Conservation (phyloP, 345 rosid genomes). For the Aquilaria yunnanensis region DNA sequence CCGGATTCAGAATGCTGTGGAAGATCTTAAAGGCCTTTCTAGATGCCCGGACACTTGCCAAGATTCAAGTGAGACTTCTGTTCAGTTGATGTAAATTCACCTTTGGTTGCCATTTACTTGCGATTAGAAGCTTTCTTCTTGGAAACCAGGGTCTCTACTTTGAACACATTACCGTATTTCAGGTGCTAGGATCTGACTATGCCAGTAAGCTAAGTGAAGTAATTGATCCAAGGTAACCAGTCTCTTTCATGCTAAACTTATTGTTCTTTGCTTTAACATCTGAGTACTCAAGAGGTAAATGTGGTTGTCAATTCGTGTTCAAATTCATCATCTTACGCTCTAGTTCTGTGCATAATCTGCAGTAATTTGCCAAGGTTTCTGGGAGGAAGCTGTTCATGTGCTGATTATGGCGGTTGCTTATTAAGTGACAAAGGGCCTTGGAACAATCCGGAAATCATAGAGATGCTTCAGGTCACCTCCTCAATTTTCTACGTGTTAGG, state of each 20-base stretch:
- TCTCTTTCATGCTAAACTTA: background rate
- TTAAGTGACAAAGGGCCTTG: slow-evolving; percentile 63
- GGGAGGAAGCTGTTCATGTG: slow-evolving; percentile 57
- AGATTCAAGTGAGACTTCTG: slow-evolving; percentile 35
- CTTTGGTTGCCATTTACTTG: background rate
- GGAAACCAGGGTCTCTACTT: background rate
- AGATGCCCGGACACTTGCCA: slow-evolving; percentile 45
- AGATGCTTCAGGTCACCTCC: slow-evolving; percentile 42
- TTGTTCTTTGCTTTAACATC: background rate
- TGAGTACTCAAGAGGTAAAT: background rate
- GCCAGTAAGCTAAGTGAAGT: slow-evolving; percentile 31
- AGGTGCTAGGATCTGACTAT: slow-evolving; percentile 51
- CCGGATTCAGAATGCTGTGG: slow-evolving; percentile 60
- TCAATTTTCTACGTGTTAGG: background rate
- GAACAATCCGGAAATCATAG: slow-evolving; percentile 49
- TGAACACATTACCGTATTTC: slow-evolving; percentile 9
- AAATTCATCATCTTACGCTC: background rate
- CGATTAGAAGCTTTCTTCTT: background rate
- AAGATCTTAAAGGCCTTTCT: slow-evolving; percentile 46
- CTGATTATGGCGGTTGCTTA: slow-evolving; percentile 56
- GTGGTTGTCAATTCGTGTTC: background rate
- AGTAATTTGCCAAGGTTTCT: slow-evolving; percentile 56
- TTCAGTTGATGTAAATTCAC: background rate
- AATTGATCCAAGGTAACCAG: slow-evolving; percentile 39
- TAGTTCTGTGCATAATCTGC: slow-evolving; percentile 6